phyloP scores from a whole-genome alignment of 352 stramenopile genomes.

The Globisporangium polare region DNA sequence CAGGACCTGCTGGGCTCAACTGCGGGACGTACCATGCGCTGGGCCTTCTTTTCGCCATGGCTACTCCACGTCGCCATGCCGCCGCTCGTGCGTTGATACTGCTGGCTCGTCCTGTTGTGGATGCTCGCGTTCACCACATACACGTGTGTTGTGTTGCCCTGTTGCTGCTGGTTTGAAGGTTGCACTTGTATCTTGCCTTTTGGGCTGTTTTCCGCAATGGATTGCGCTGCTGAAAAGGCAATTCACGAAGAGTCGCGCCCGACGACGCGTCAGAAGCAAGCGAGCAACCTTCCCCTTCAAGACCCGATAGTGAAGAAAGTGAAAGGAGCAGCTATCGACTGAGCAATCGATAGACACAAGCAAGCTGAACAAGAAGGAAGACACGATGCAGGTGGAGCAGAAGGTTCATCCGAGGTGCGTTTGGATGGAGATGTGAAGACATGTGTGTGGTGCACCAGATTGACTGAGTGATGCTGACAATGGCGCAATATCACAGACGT shows the following conservation, averaged over 20 bases:
- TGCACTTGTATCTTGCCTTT: neutral
- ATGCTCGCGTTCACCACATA: neutral
- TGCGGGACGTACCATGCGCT: constrained; percentile 17
- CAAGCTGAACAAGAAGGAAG: neutral
- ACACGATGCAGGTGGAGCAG: constrained; percentile 1
- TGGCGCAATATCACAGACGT: neutral
- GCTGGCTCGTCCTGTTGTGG: neutral
- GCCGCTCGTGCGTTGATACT: too few species aligned
- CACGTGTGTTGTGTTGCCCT: too few species aligned
- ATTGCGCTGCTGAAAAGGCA: neutral
- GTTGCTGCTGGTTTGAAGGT: neutral
- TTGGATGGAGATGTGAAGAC: neutral
- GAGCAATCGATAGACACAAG: too few species aligned
- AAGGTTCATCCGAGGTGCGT: neutral
- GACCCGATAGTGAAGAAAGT: neutral
- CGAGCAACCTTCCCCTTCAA: neutral
- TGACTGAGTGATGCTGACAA: neutral
- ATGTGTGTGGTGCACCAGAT: neutral
- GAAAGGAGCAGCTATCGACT: neutral
- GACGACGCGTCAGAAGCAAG: constrained; percentile 5
- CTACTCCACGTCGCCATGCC: constrained; percentile 15
- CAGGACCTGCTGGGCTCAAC: neutral
- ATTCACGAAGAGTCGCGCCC: constrained; percentile 12
- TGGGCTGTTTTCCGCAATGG: constrained; percentile 2
- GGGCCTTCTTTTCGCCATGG: constrained; percentile 14